Base-by-base conservation (phyloP, 495 filamentous ascomycete species). In the Neurospora sp. region DNA sequence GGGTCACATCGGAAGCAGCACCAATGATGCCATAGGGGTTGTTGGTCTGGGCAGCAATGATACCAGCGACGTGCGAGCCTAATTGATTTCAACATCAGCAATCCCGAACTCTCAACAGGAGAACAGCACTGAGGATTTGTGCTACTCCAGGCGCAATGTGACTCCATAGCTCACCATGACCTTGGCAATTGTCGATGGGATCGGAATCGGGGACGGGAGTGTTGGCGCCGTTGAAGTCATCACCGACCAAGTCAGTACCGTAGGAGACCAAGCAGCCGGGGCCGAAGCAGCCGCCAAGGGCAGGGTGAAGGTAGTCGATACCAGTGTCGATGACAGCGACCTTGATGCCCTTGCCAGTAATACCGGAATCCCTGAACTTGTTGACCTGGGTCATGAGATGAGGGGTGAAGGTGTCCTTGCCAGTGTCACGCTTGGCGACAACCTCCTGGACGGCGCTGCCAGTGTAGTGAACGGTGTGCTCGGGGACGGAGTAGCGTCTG, bases 231-330 rank as follows among this genome's bases (percentile, higher is more conserved):
- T 75, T 79, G 76, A 86, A 88, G 37, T 78, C 76, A 49, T 89
- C 87, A 7, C 87, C 87, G 10, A 88, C 86, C 69, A 88, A 79
- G 71, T 88, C 87, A 12, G 77, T 79, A 40, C 87, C 87, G 39
- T 83, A 88, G n/a, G 81, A 82, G 46, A 90, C 85, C 77, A 88
- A 77, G 76, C 87, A 90, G 40, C 85, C 87, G 5, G 80, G 74
- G 6, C 87, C 85, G 75, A 88, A 86, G 72, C 87, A 88, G 70
- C 88, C 88, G 35, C 88, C 88, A 5, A 90, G 83, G 10, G 87
- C 87, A 5, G 88, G 87, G 72, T 90, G 88, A 1, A 75, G 84
- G 75, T 88, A 90, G 76, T 90, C 88, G 75, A 86, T 85, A 69
- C 85, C 85, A 2, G 83, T 85, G 74, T 87, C 85, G 39, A 87